Evolutionary conservation across 2,329 filamentous ascomycete genomes (phyloP).

Genomic region (Lasiodiplodia hormozganensis): DNA sequence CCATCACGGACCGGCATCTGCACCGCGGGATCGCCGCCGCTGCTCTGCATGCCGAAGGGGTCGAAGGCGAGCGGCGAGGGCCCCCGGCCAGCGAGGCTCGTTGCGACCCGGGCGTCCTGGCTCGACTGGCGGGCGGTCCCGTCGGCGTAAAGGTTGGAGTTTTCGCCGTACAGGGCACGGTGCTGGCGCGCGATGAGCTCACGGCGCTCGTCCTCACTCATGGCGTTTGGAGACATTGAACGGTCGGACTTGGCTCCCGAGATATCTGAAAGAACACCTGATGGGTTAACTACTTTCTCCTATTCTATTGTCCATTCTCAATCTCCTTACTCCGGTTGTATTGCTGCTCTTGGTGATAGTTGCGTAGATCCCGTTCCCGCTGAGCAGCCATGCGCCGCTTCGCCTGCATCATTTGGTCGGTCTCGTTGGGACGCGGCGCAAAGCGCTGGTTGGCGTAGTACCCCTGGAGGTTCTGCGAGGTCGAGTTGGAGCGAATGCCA

Average conservation of each 20-base stretch:
- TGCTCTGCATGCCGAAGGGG: slow-evolving; percentile 63
- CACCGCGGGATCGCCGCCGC: slow-evolving; percentile 49
- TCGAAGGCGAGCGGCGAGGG: slow-evolving; percentile 84
- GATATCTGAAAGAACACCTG: slow-evolving; percentile 72
- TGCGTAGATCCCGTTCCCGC: slow-evolving; percentile 97
- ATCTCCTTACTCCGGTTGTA: slow-evolving; percentile 98
- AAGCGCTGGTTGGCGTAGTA: slow-evolving; percentile 95
- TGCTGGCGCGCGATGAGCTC: slow-evolving; percentile 96
- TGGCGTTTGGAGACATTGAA: slow-evolving; percentile 80
- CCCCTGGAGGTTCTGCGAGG: slow-evolving; percentile 79
- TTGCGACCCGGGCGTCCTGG: slow-evolving; percentile 67
- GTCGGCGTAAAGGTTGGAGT: slow-evolving; percentile 71
- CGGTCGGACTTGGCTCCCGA: slow-evolving; percentile 83
- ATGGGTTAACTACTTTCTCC: slow-evolving; percentile 48
- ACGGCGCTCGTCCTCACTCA: slow-evolving; percentile 95
- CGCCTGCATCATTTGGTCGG: slow-evolving; percentile 98
- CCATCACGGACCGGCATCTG: slow-evolving; percentile 58
- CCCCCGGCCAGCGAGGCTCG: slow-evolving; percentile 69
- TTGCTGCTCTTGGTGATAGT: slow-evolving; percentile 99
- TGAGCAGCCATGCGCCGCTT: slow-evolving; percentile 99
- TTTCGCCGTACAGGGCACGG: slow-evolving; percentile 87
- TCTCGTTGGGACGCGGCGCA: slow-evolving; percentile 85
- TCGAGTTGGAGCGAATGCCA: slow-evolving; percentile 73
- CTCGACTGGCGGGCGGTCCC: slow-evolving; percentile 72
- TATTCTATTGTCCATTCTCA: slow-evolving; percentile 72